Conservation (phyloP, 2,329 filamentous ascomycete species). For the Ophiostoma quercus region DNA sequence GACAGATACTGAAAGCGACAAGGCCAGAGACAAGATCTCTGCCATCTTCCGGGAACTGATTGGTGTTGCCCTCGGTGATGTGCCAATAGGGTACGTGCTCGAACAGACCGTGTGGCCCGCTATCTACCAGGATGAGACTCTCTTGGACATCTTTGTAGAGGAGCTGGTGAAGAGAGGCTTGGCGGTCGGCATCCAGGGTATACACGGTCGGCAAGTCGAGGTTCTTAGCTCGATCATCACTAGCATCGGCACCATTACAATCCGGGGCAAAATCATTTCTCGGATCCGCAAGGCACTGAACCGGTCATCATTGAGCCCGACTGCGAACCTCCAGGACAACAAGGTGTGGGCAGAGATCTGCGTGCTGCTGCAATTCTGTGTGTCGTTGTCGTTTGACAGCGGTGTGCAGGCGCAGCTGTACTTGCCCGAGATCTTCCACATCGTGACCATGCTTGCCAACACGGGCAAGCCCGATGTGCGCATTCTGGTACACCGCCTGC, state of each 20-base stretch:
- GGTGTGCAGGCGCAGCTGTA: conserved; percentile 63
- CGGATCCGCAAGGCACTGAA: conserved; percentile 62
- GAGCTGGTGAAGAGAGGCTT: conserved; percentile 61
- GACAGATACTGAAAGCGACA: conserved; percentile 58
- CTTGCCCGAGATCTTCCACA: conserved; percentile 63
- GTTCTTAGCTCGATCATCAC: conserved; percentile 58
- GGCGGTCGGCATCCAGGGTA: conserved; percentile 50
- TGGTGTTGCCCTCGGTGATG: conserved; percentile 58
- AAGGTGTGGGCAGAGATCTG: conserved; percentile 66
- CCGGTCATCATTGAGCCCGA: conserved; percentile 61
- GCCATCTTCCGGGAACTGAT: conserved; percentile 61
- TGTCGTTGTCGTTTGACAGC: conserved; percentile 62
- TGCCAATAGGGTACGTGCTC: conserved; percentile 54
- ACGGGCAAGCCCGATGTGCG: conserved; percentile 55
- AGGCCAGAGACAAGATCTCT: conserved; percentile 60
- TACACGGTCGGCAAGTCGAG: conserved; percentile 55
- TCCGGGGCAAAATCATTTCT: conserved; percentile 61
- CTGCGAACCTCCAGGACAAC: conserved; percentile 60
- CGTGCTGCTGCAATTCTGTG: conserved; percentile 59
- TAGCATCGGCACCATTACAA: conserved; percentile 59
- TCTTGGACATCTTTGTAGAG: conserved; percentile 62
- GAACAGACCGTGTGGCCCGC: conserved; percentile 62
- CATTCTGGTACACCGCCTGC: conserved; percentile 55
- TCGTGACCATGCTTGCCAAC: conserved; percentile 66
- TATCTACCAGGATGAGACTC: conserved; percentile 58